A percentile compares a stretch with the other conserved stretches of the same genome.
These are phyloP conservation scores for Tulasnella sp. DNA, from an alignment of 768 basidiomycete genomes.

Conservation along the genomic window DNA sequence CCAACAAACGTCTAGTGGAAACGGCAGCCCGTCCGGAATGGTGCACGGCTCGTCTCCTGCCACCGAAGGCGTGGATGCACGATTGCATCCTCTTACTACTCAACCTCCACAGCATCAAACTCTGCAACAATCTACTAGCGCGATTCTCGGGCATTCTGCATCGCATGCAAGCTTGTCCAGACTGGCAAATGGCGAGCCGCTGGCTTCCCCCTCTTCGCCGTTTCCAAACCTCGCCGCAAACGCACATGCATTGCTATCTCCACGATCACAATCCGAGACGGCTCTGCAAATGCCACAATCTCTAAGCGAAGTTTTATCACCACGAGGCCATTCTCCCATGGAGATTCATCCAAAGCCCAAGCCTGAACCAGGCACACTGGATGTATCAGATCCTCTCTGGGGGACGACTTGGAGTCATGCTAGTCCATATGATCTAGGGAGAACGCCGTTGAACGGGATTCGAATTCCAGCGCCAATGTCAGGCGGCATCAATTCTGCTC, in stretches of 20 bases:
- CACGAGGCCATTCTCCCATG: not conserved
- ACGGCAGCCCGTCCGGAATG: not conserved
- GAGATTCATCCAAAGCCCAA: not conserved
- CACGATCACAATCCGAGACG: conserved; percentile 9
- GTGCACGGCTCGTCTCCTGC: not conserved
- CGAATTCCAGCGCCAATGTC: not conserved
- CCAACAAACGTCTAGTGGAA: conserved; percentile 3
- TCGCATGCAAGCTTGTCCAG: conserved; percentile 1
- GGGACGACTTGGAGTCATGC: conserved; percentile 16
- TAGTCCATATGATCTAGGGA: conserved; percentile 18
- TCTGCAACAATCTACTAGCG: conserved; percentile 10
- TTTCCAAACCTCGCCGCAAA: not conserved
- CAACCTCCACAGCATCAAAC: conserved; percentile 2
- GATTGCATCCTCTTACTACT: conserved; percentile 1
- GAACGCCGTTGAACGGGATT: not conserved
- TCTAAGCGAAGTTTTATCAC: not conserved
- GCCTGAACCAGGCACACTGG: conserved; percentile 12
- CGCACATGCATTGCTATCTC: not conserved
- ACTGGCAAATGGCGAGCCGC: not conserved
- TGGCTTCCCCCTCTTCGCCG: conserved; percentile 1
- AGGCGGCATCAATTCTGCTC: not conserved
- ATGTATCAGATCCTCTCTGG: conserved; percentile 14
- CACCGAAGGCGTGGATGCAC: not conserved
- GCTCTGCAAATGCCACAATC: not conserved
- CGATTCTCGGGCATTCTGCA: conserved; percentile 15